phyloP scores from a whole-genome alignment of 108 stramenopile species.

The Nannochloropsis salina region DNA sequence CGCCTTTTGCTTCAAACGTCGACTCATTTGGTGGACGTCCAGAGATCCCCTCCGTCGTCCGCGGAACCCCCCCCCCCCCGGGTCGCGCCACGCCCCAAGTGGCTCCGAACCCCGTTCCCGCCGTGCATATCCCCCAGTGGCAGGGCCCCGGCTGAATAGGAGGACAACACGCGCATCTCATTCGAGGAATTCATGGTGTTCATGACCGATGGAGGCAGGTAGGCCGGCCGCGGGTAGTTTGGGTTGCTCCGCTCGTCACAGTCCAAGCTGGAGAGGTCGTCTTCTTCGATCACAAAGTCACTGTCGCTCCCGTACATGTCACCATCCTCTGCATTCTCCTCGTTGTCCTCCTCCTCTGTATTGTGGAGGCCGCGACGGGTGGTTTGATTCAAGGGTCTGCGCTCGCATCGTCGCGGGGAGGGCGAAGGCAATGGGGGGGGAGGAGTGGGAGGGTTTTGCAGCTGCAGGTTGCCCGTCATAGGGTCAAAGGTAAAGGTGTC shows the following conservation, averaged over 20 bases:
- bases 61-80: neutral
- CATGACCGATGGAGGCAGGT: neutral
- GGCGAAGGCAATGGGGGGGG: neutral
- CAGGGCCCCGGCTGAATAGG: neutral
- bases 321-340: neutral
- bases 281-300: constrained; percentile 4
- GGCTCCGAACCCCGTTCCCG: neutral
- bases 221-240: neutral
- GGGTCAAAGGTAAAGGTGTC: constrained; percentile 4
- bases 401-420: neutral
- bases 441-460: neutral
- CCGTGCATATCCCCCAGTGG: neutral
- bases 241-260: neutral
- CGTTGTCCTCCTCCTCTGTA: neutral
- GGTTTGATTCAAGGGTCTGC: neutral
- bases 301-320: neutral
- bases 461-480: neutral
- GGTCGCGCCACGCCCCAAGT: neutral
- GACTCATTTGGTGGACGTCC: neutral
- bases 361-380: neutral
- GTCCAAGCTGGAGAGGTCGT: neutral
- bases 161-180: neutral
- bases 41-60: neutral
- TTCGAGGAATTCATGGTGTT: neutral
- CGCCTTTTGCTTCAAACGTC: constrained; percentile 19